Percentiles rank a stretch among this genome's conserved stretches.
Conservation (phyloP, 148 eudicot genomes). For the Linanthus parryae region DNA sequence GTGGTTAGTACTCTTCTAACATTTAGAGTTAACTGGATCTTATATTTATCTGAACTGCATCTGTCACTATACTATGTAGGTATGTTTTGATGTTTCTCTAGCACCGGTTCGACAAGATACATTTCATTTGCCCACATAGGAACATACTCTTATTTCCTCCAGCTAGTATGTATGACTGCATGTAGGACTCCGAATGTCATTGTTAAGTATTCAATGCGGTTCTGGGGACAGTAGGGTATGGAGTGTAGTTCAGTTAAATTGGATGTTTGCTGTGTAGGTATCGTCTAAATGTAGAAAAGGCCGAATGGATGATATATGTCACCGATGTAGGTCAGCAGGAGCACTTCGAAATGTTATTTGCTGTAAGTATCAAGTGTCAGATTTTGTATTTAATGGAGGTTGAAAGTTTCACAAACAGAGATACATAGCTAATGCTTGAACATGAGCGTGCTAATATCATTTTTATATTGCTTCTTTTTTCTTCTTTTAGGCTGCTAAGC, state of each 20-base stretch:
- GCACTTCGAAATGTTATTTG: constrained; percentile 89
- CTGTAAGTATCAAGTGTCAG: constrained; percentile 42
- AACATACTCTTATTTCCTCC: too few relatives aligned
- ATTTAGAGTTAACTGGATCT: too few relatives aligned
- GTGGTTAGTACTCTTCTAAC: constrained; percentile 50
- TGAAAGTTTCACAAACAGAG: too few relatives aligned
- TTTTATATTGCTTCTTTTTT: not conserved
- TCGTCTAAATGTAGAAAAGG: constrained; percentile 94
- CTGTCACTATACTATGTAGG: too few relatives aligned
- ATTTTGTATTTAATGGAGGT: not conserved
- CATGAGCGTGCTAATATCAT: not conserved
- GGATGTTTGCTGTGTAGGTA: constrained; percentile 49
- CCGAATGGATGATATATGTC: constrained; percentile 84
- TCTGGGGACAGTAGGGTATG: not conserved
- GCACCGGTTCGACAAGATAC: too few relatives aligned
- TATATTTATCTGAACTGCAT: too few relatives aligned
- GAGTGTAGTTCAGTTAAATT: constrained; percentile 4
- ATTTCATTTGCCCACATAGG: too few relatives aligned
- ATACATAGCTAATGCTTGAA: not conserved
- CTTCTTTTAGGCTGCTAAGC: constrained; percentile 63
- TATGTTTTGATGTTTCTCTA: too few relatives aligned
- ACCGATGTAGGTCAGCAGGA: constrained; percentile 98
- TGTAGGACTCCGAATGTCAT: too few relatives aligned
- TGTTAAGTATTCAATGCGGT: too few relatives aligned
- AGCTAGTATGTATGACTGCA: too few relatives aligned